Conservation (phyloP, 371 early-diverging fungal genomes). For the Apophysomyces trapeziformis region DNA sequence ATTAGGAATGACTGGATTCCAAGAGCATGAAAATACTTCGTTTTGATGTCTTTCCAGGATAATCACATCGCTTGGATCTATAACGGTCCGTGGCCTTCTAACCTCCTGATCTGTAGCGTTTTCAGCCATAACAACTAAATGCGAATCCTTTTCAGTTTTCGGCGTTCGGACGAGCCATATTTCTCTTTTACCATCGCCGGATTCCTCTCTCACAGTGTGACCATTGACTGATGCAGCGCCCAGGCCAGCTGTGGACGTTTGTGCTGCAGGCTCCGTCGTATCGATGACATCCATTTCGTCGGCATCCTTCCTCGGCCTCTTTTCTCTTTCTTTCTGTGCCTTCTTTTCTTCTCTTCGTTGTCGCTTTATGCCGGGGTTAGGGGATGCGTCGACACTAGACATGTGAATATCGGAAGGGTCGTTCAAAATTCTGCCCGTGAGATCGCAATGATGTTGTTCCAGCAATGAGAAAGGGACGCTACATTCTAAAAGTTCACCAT, state of each 20-base stretch:
- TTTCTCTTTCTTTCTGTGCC: slow-evolving; percentile 53
- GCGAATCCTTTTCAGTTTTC: neutral
- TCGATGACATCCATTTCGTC: slow-evolving; percentile 15
- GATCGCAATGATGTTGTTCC: slow-evolving; percentile 69
- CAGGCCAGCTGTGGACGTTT: slow-evolving; percentile 11
- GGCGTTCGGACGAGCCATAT: neutral
- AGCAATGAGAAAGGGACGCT: slow-evolving; percentile 76
- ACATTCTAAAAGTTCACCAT: slow-evolving; percentile 80
- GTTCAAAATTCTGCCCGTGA: slow-evolving; percentile 38
- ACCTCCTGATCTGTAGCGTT: slow-evolving; percentile 7
- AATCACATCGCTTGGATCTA: slow-evolving; percentile 38
- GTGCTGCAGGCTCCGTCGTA: slow-evolving; percentile 13
- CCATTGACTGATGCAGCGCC: slow-evolving; percentile 18
- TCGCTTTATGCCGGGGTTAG: slow-evolving; percentile 44
- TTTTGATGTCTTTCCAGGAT: slow-evolving; percentile 71
- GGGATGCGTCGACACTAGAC: slow-evolving; percentile 14
- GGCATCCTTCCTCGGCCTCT: slow-evolving; percentile 39
- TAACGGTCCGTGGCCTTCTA: slow-evolving; percentile 20
- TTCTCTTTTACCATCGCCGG: slow-evolving; percentile 20
- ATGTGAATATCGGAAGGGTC: slow-evolving; percentile 23
- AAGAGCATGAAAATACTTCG: slow-evolving; percentile 83
- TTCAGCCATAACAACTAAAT: slow-evolving; percentile 8
- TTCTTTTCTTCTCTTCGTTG: slow-evolving; percentile 60
- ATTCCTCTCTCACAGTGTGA: slow-evolving; percentile 22
- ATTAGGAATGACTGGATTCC: slow-evolving; percentile 76